Conservation (phyloP, 164 flowering plant species). For the Akebia trifoliata region DNA sequence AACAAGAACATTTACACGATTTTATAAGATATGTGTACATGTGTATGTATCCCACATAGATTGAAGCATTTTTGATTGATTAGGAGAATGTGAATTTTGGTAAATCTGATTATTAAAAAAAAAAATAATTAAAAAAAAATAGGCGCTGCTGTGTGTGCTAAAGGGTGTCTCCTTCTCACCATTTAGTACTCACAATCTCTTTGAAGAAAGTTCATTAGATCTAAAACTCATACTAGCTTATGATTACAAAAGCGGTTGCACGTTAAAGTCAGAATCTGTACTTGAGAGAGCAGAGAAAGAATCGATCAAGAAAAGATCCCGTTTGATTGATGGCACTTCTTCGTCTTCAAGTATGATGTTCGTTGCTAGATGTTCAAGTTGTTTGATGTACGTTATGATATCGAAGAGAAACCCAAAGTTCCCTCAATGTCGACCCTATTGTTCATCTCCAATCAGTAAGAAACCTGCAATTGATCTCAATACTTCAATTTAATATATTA, state of each 20-base stretch:
- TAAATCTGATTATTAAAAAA: no score
- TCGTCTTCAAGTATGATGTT: slow-evolving; percentile 12
- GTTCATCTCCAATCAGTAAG: slow-evolving; percentile 49
- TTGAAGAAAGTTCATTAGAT: slow-evolving; percentile 25
- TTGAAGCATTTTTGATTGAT: no score
- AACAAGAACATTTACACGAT: no score
- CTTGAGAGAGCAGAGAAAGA: slow-evolving; percentile 78
- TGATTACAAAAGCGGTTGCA: slow-evolving; percentile 69
- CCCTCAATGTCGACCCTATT: slow-evolving; percentile 51
- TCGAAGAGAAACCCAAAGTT: slow-evolving; percentile 56
- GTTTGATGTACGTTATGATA: slow-evolving; percentile 66
- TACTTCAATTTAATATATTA: no score
- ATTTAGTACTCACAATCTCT: no score
- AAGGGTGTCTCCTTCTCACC: no score
- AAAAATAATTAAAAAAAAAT: no score
- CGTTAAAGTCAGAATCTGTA: slow-evolving; percentile 80
- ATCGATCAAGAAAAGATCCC: slow-evolving; percentile 36
- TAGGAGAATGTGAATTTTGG: no score
- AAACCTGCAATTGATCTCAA: slow-evolving; percentile 78
- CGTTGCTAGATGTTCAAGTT: slow-evolving; percentile 66
- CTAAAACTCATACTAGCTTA: slow-evolving; percentile 45
- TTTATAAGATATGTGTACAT: no score
- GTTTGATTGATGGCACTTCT: slow-evolving; percentile 8
- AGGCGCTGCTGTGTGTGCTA: no score
- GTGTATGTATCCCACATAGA: no score